Evolutionary conservation across 2,329 filamentous ascomycete species (phyloP), one percentile per base, ranked within the genome.

Genomic region (Exophiala xenobiotica): DNA sequence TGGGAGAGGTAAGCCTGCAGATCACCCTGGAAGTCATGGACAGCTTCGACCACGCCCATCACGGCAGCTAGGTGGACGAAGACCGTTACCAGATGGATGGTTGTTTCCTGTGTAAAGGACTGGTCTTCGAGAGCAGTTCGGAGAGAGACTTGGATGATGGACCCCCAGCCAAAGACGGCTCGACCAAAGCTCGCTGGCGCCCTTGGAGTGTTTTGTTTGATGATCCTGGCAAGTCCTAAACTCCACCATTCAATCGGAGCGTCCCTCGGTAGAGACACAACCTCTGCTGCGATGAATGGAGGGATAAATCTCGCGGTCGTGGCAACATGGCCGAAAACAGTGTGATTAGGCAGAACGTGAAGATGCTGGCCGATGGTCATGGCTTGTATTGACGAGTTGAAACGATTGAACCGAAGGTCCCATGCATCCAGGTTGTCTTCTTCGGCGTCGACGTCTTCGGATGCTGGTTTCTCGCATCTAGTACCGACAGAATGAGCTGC

Each of bases 211-310:
- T 42, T 39, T 12, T 16, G 4, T 11, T 38, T 49, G 0, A 85
- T 79, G 7, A 82, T 68, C 1, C 54, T 51, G 9, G 54, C 49
- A 11, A 62, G 87, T 68, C 0, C 88, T 87, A 2, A 81, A 65
- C 51, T 86, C 85, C 88, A 86, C 91, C 92, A 99, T 72, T 99
- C 93, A 8, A 96, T 81, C 29, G 77, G 76, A 22, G 86, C 86
- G 12, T 74, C 76, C 16, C 88, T 80, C 1, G 93, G 93, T 9
- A 99, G 76, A 58, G 84, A 80, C 37, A 85, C 78, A 1, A 96
- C 87, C 64, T 93, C 83, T 1, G 83, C 85, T 0, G 86, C 79
- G 64, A 93, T 86, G 61, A 91, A 78, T 0, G 86, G 86, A 1
- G 90, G 85, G 1, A 79, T 29, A 61, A 42, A 61, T 51, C 6